phyloP scores from a whole-genome alignment of 352 stramenopile species.

The Phytopythium delawarense region DNA sequence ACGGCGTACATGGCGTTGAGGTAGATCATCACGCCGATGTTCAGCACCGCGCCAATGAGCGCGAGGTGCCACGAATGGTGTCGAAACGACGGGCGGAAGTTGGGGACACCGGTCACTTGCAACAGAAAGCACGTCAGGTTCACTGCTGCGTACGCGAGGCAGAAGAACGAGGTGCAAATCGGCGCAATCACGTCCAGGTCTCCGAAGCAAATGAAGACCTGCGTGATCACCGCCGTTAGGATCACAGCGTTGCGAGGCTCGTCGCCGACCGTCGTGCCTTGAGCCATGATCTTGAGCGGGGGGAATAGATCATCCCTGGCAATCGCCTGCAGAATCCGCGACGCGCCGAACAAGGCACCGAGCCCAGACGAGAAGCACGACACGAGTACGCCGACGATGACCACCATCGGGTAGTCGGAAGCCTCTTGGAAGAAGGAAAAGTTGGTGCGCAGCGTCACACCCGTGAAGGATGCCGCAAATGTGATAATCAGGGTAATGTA shows the following conservation, averaged over 20 bases:
- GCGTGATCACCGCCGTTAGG: conserved; percentile 52
- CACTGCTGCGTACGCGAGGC: conserved; percentile 63
- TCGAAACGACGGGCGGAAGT: conserved; percentile 73
- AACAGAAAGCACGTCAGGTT: conserved; percentile 77
- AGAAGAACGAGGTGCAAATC: conserved; percentile 84
- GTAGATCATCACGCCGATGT: conserved; percentile 74
- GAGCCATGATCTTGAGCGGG: conserved; percentile 31
- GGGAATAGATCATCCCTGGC: conserved; percentile 69
- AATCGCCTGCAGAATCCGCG: conserved; percentile 71
- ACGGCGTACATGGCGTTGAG: conserved; percentile 60
- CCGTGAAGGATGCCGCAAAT: conserved; percentile 50
- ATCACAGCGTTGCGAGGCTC: conserved; percentile 68
- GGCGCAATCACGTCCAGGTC: conserved; percentile 70
- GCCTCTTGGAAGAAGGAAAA: conserved; percentile 80
- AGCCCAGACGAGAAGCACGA: conserved; percentile 69
- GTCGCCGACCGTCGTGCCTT: conserved; percentile 56
- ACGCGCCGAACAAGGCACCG: conserved; percentile 63
- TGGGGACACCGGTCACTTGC: conserved; percentile 71
- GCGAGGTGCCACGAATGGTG: conserved; percentile 68
- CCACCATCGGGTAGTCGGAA: conserved; percentile 38
- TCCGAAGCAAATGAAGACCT: conserved; percentile 71
- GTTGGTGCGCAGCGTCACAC: conserved; percentile 56
- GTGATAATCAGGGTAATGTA: conserved; percentile 75
- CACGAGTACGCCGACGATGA: conserved; percentile 62
- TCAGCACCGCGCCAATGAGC: conserved; percentile 48